phyloP scores from a whole-genome alignment of 2,329 filamentous ascomycete species.

The Cladophialophora yegresii region DNA sequence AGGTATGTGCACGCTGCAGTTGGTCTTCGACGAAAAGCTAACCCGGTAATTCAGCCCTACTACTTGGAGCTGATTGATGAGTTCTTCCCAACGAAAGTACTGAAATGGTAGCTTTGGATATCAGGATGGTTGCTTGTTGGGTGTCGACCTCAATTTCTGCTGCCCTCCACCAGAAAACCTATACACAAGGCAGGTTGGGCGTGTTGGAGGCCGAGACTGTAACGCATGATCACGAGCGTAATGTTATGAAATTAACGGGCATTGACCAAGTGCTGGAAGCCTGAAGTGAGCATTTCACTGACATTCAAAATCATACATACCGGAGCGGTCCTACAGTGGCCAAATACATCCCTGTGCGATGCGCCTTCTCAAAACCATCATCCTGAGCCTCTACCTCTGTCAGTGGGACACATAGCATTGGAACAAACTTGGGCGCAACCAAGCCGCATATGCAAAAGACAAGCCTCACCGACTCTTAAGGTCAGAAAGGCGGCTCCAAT shows the following conservation, averaged over 20 bases:
- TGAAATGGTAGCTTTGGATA: slow-evolving; percentile 62
- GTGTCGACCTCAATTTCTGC: not conserved
- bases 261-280: slow-evolving; percentile 5
- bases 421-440: not conserved
- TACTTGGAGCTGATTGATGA: slow-evolving; percentile 74
- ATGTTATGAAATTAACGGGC: not conserved
- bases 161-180: not conserved
- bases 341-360: not conserved
- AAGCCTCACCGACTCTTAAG: slow-evolving; percentile 4
- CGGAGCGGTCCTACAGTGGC: not conserved
- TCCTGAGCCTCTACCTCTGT: not conserved
- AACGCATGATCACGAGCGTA: not conserved
- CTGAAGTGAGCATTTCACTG: not conserved
- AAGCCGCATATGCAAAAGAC: not conserved
- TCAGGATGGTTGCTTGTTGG: not conserved
- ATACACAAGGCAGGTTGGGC: not conserved
- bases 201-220: not conserved
- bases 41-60: slow-evolving; percentile 57
- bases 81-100: slow-evolving; percentile 68
- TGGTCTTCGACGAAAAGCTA: slow-evolving; percentile 19
- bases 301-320: not conserved
- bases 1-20: slow-evolving; percentile 51
- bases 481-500: not conserved
- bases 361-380: not conserved
- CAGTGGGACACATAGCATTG: not conserved